Percentiles rank a stretch among this genome's conserved stretches.
Evolutionary conservation across 2,329 filamentous ascomycete genomes (phyloP).

Genomic region (Exophiala mesophila): DNA sequence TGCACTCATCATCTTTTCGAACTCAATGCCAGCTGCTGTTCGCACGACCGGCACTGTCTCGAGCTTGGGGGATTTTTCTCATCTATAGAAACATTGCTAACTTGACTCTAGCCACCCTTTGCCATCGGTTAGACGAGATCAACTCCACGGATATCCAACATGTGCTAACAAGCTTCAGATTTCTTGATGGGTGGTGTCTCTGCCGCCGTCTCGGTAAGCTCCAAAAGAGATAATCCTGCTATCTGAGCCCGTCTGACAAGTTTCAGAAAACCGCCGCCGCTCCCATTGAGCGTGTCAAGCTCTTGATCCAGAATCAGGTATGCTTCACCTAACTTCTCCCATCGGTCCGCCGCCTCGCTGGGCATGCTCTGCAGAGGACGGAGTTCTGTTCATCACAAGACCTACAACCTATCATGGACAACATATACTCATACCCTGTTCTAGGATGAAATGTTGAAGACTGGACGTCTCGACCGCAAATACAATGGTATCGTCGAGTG

Average conservation of each 20-base stretch:
- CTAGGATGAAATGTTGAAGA: slow-evolving; percentile 99
- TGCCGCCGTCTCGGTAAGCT: slow-evolving; percentile 77
- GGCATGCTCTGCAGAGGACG: too few relatives aligned
- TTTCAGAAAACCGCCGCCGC: slow-evolving; percentile 86
- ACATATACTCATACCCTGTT: slow-evolving; percentile 19
- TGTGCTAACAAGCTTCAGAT: slow-evolving; percentile 73
- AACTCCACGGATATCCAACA: slow-evolving; percentile 30
- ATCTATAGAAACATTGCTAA: neutral
- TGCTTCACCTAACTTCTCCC: slow-evolving; percentile 37
- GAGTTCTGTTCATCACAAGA: neutral
- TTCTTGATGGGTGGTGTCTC: slow-evolving; percentile 99
- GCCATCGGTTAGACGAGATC: slow-evolving; percentile 7
- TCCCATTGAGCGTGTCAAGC: slow-evolving; percentile 99
- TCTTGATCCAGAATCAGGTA: slow-evolving; percentile 99
- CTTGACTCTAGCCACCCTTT: slow-evolving; percentile 1
- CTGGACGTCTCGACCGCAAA: slow-evolving; percentile 95
- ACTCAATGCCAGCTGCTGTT: neutral
- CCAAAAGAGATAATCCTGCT: neutral
- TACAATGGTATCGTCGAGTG: slow-evolving; percentile 92
- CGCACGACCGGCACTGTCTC: slow-evolving; percentile 1
- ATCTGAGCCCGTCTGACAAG: slow-evolving; percentile 13
- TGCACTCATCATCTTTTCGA: neutral
- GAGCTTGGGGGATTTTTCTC: too few relatives aligned
- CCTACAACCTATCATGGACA: too few relatives aligned
- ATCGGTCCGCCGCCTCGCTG: too few relatives aligned